Evolutionary conservation across 2,329 filamentous ascomycete species (phyloP).

Genomic region (Dryadomyces quercivorus): DNA sequence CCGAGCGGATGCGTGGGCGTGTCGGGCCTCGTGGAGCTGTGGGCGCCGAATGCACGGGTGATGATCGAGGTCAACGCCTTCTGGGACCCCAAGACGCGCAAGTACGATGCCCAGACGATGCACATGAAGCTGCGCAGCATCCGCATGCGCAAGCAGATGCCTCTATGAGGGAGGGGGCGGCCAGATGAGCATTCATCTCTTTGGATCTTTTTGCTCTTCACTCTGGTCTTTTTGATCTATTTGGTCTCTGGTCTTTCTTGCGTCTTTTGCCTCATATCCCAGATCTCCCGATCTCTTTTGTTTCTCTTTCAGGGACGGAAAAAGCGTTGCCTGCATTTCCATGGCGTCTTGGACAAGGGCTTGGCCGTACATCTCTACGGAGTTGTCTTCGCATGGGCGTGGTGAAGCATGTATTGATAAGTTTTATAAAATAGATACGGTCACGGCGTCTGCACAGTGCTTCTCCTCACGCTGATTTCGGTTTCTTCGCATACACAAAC

Average conservation of each 20-base stretch:
- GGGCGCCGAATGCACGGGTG: slow-evolving; percentile 31
- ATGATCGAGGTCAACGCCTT: slow-evolving; percentile 39
- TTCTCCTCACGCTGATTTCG: background rate
- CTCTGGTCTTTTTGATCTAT: background rate
- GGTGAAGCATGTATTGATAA: no score
- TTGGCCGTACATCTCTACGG: no score
- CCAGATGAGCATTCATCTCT: background rate
- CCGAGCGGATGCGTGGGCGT: slow-evolving; percentile 39
- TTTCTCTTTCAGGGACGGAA: background rate
- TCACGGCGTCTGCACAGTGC: no score
- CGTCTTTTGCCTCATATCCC: no score
- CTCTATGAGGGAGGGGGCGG: slow-evolving; percentile 5
- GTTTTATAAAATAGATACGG: no score
- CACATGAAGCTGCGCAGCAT: slow-evolving; percentile 29
- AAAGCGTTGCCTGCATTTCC: no score
- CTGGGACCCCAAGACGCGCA: slow-evolving; percentile 43
- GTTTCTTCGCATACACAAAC: slow-evolving; percentile 17
- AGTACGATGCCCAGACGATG: slow-evolving; percentile 26
- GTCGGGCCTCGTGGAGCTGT: slow-evolving; percentile 41
- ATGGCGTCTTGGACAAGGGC: no score
- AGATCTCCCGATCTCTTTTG: no score
- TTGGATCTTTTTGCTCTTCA: no score
- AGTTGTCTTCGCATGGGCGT: no score
- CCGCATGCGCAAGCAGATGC: slow-evolving; percentile 26
- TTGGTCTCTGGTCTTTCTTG: background rate